Conservation (phyloP, 495 filamentous ascomycete genomes). For the Lophiotrema nucula region DNA sequence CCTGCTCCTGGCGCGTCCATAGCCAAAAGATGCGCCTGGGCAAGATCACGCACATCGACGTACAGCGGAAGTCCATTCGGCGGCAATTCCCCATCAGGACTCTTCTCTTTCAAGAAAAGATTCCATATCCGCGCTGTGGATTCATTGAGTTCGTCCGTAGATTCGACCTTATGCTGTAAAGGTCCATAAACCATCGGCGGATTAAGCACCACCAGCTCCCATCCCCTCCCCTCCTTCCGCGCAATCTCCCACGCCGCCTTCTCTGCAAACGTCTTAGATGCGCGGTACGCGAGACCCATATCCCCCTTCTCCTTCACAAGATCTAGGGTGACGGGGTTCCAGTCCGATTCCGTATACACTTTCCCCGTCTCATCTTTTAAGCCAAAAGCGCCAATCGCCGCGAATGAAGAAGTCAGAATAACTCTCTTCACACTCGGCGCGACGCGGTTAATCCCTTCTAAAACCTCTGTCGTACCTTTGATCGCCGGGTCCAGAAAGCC, state of each 20-base stretch:
- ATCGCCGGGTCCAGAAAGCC: constrained; percentile 2
- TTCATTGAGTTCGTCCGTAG: constrained; percentile 8
- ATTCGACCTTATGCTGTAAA: neutral
- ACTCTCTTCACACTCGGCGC: neutral
- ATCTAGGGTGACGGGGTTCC: constrained; percentile 9
- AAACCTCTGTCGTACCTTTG: constrained; percentile 1
- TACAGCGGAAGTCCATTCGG: constrained; percentile 4
- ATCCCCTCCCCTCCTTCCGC: neutral
- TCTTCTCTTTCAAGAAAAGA: constrained; percentile 7
- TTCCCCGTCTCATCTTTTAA: neutral
- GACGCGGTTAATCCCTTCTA: neutral
- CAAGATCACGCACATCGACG: constrained; percentile 13
- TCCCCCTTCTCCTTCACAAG: neutral
- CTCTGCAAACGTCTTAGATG: constrained; percentile 14
- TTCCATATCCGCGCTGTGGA: constrained; percentile 5
- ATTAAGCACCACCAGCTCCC: constrained; percentile 7
- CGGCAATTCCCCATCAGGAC: neutral
- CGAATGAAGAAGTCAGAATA: neutral
- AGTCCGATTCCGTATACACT: constrained; percentile 7
- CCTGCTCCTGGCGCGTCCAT: neutral
- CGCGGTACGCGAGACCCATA: neutral
- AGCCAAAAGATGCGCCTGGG: constrained; percentile 6
- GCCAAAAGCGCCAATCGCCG: constrained; percentile 1
- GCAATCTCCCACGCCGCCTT: constrained; percentile 5
- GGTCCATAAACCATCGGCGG: constrained; percentile 13